phyloP scores from a whole-genome alignment of 2,329 filamentous ascomycete genomes.

The Aspergillus clavatus region DNA sequence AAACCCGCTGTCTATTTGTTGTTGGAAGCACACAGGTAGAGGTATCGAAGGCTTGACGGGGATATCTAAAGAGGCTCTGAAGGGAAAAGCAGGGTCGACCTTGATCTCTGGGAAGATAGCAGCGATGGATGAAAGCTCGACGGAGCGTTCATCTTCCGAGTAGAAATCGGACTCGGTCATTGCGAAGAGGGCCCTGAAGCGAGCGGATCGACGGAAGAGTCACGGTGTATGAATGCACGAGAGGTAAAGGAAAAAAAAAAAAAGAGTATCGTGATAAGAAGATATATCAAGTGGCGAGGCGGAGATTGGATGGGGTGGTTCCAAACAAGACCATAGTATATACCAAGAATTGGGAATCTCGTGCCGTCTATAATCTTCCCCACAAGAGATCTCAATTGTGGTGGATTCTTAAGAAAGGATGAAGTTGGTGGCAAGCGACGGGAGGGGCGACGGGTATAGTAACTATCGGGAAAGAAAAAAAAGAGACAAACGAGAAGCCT shows the following conservation, averaged over 20 bases:
- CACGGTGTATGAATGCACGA: too few relatives aligned
- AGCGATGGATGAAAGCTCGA: slow-evolving; percentile 56
- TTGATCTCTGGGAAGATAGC: slow-evolving; percentile 60
- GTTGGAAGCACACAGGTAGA: slow-evolving; percentile 43
- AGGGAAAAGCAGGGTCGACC: slow-evolving; percentile 43
- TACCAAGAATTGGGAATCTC: neutral
- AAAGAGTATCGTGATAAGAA: slow-evolving; percentile 5
- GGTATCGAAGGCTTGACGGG: slow-evolving; percentile 52
- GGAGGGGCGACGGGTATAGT: too few relatives aligned
- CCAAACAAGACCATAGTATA: slow-evolving; percentile 4
- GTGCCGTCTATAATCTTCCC: slow-evolving; percentile 1
- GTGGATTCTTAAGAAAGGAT: neutral
- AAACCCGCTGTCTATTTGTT: slow-evolving; percentile 30
- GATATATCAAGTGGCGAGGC: slow-evolving; percentile 2
- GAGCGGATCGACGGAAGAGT: neutral
- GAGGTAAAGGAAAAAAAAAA: too few relatives aligned
- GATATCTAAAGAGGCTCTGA: slow-evolving; percentile 51
- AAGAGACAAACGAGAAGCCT: too few relatives aligned
- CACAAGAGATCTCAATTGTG: neutral
- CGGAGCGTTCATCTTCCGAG: slow-evolving; percentile 52
- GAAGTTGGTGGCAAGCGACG: neutral
- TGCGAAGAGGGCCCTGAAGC: slow-evolving; percentile 1
- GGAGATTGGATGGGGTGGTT: neutral
- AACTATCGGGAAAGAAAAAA: too few relatives aligned
- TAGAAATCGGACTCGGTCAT: slow-evolving; percentile 35